Evolutionary conservation across 2,329 filamentous ascomycete genomes (phyloP), one percentile per base, ranked within the genome.

Genomic region (Capronia americana): DNA sequence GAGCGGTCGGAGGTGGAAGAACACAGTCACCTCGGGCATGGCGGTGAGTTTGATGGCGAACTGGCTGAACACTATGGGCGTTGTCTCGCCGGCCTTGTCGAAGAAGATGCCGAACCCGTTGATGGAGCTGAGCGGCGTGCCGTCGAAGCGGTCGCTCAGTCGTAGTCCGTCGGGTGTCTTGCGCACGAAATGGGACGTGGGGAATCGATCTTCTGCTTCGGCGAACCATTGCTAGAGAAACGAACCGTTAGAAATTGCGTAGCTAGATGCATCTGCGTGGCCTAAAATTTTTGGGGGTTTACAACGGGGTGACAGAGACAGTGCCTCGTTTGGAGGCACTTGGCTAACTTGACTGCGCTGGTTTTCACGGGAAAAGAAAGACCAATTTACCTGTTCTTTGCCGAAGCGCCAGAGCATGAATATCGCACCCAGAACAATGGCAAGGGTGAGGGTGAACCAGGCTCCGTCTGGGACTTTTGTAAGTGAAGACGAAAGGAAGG

Each of bases 401-500:
- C 91, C 91, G 72, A 88, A 93, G 34, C 91, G 86, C 91, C 91
- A 93, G 11, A 93, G 83, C 1, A 92, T 81, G 73, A 93, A 90
- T 51, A 92, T 77, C 51, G 77, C 79, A 0, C 88, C 85, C 1
- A 93, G 83, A 8, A 90, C 79, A 2, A 81, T 80, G 0, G 90
- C 83, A 4, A 93, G 81, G 0, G 87, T 81, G 1, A 93, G 79
- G 0, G 91, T 93, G 74, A 93, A 92, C 91, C 91, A 93, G 1
- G 90, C 91, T 1, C 91, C 91, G 10, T 88, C 83, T 0, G 91
- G 90, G 0, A 93, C 88, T 74, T 93, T 93, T 56, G 82, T 88
- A 0, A 93, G 80, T 0, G 89, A 86, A 0, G 90, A 87, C 0
- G 88, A 90, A 3, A 93, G 81, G 74, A 88, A 93, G 0, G 89